phyloP scores from a whole-genome alignment of 2,329 filamentous ascomycete species.

The Colletotrichum agaves region DNA sequence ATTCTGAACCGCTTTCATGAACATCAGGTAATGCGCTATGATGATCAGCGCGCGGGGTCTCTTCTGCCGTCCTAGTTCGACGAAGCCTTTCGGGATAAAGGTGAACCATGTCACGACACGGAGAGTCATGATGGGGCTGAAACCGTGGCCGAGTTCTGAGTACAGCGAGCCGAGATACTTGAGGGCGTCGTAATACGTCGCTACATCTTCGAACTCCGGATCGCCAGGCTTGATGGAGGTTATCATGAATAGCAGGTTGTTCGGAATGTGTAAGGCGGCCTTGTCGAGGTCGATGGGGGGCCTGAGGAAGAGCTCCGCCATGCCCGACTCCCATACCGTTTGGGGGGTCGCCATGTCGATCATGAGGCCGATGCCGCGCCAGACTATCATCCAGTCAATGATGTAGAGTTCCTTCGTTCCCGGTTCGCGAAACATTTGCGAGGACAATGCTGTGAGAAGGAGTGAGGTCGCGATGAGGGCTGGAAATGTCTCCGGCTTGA shows the following conservation, averaged over 20 bases:
- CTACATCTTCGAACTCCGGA: conserved; percentile 51
- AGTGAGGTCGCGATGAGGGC: conserved; percentile 64
- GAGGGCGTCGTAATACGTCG: conserved; percentile 58
- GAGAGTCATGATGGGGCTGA: conserved; percentile 57
- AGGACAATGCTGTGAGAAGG: conserved; percentile 61
- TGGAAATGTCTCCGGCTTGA: conserved; percentile 56
- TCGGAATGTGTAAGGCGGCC: conserved; percentile 55
- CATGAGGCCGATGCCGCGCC: conserved; percentile 64
- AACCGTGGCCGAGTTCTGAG: conserved; percentile 56
- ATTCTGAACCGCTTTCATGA: conserved; percentile 54
- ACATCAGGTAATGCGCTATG: conserved; percentile 63
- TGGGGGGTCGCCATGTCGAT: conserved; percentile 51
- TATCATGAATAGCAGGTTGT: conserved; percentile 61
- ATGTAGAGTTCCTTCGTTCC: conserved; percentile 59
- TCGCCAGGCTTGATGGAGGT: conserved; percentile 56
- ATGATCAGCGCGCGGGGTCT: conserved; percentile 62
- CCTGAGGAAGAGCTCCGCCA: conserved; percentile 60
- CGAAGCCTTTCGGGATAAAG: conserved; percentile 57
- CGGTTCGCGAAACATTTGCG: conserved; percentile 61
- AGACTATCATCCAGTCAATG: conserved; percentile 66
- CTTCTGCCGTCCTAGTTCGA: conserved; percentile 54
- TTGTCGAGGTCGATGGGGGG: conserved; percentile 59
- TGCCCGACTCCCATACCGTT: conserved; percentile 52
- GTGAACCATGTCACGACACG: conserved; percentile 65
- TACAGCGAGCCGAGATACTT: conserved; percentile 64